Percentiles rank a stretch among this genome's conserved stretches.
Conservation (phyloP, 1,284 basidiomycete genomes). For the Austropuccinia psidii region DNA sequence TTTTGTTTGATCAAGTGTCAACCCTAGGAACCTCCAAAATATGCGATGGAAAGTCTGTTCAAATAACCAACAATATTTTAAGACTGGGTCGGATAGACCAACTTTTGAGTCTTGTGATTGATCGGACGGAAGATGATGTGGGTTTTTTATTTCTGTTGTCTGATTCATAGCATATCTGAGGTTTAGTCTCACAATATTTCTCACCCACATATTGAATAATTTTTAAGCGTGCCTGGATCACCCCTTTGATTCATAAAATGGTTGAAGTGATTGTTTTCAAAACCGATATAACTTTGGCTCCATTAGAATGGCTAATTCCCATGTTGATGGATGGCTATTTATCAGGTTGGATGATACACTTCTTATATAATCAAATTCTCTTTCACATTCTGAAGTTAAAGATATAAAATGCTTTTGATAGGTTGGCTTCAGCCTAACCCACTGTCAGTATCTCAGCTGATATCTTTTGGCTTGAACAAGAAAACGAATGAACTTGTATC, state of each 20-base stretch:
- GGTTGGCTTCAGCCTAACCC: constrained; percentile 31
- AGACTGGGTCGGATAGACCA: constrained; percentile 4
- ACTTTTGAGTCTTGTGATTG: constrained; percentile 19
- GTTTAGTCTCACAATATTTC: too few relatives aligned
- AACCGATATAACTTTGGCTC: constrained; percentile 14
- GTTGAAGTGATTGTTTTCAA: constrained; percentile 10
- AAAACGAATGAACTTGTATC: not conserved
- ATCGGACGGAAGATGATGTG: constrained; percentile 12
- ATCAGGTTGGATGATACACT: constrained; percentile 1
- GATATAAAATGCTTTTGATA: not conserved
- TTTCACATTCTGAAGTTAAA: not conserved
- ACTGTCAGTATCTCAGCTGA: constrained; percentile 10
- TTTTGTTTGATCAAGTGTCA: constrained; percentile 15
- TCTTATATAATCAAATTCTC: not conserved
- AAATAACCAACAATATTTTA: too few relatives aligned
- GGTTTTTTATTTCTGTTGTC: not conserved
- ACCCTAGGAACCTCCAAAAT: constrained; percentile 1
- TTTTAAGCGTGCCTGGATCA: constrained; percentile 29
- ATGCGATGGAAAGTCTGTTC: not conserved
- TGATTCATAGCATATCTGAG: too few relatives aligned
- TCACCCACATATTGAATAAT: too few relatives aligned
- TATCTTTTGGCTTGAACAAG: not conserved
- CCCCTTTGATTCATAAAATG: constrained; percentile 24
- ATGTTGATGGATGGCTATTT: constrained; percentile 30
- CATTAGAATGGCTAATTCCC: constrained; percentile 29